These are phyloP conservation scores for Ogataea populi-albae DNA, from an alignment of 805 yeast genomes.

Conservation along the genomic window DNA sequence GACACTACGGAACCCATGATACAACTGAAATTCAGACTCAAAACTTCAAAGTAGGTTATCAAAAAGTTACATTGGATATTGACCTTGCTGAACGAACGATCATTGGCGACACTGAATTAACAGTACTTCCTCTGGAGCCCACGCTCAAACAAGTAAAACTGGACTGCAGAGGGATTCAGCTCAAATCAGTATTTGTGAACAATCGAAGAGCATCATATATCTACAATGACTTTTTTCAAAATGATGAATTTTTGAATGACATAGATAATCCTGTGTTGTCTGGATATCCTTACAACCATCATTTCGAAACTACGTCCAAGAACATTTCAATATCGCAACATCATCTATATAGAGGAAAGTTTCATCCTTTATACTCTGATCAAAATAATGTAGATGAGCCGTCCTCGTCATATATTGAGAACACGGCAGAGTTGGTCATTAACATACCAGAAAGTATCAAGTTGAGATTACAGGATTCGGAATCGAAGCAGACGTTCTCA, in stretches of 20 bases:
- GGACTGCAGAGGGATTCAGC: slow-evolving; percentile 75
- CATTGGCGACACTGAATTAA: slow-evolving; percentile 77
- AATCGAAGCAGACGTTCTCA: slow-evolving; percentile 32
- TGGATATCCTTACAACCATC: slow-evolving; percentile 28
- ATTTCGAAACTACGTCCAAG: slow-evolving; percentile 42
- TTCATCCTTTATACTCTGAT: slow-evolving; percentile 52
- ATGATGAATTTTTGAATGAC: slow-evolving; percentile 35
- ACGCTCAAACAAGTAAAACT: slow-evolving; percentile 57
- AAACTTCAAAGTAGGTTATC: slow-evolving; percentile 76
- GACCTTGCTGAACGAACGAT: slow-evolving; percentile 62
- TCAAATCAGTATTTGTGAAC: slow-evolving; percentile 64
- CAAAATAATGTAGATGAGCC: slow-evolving; percentile 32
- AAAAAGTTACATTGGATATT: slow-evolving; percentile 74
- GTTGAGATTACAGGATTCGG: slow-evolving; percentile 55
- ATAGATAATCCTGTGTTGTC: slow-evolving; percentile 29
- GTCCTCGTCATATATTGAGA: slow-evolving; percentile 25
- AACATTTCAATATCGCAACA: slow-evolving; percentile 51
- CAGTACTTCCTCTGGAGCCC: slow-evolving; percentile 68
- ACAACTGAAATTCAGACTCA: slow-evolving; percentile 33
- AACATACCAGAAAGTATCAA: slow-evolving; percentile 64
- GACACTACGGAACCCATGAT: slow-evolving; percentile 25
- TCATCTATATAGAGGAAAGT: slow-evolving; percentile 53
- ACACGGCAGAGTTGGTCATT: slow-evolving; percentile 65
- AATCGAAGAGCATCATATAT: slow-evolving; percentile 52
- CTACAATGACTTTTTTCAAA: slow-evolving; percentile 49